Conservation (phyloP, 2,329 filamentous ascomycete genomes). For the Colletotrichum magnum region DNA sequence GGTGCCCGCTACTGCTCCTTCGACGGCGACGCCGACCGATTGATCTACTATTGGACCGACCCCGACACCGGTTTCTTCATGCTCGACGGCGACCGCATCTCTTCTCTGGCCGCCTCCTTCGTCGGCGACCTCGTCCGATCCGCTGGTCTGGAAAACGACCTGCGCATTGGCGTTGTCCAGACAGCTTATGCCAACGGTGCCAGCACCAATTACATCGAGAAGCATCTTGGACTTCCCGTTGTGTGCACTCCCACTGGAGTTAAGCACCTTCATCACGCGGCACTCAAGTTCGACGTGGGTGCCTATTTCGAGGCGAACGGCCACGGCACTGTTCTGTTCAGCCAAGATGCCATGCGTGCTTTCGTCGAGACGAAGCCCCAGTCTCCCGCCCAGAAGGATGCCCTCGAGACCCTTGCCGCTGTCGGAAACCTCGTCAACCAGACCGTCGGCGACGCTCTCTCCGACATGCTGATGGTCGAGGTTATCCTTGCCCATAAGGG, state of each 20-base stretch:
- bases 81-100: constrained; percentile 96
- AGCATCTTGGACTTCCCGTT: constrained; percentile 88
- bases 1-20: constrained; percentile 89
- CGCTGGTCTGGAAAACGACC: constrained; percentile 82
- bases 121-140: constrained; percentile 88
- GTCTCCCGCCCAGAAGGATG: constrained; percentile 91
- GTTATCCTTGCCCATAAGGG: constrained; percentile 95
- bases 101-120: constrained; percentile 93
- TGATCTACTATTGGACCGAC: constrained; percentile 96
- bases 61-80: constrained; percentile 88
- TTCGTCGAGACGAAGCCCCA: constrained; percentile 87
- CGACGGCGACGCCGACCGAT: constrained; percentile 94
- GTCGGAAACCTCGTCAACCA: constrained; percentile 96
- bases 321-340: constrained; percentile 97
- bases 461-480: constrained; percentile 96
- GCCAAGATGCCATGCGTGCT: constrained; percentile 81
- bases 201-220: constrained; percentile 91
- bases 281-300: constrained; percentile 92
- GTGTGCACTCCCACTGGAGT: constrained; percentile 96
- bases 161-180: constrained; percentile 95
- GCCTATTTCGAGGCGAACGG: constrained; percentile 99
- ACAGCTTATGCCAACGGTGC: constrained; percentile 98
- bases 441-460: constrained; percentile 95
- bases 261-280: constrained; percentile 98
- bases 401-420: constrained; percentile 86